Percentiles rank a stretch among this genome's conserved stretches.
Evolutionary conservation across 1,139 yeast species (phyloP).

Genomic region (Suzukiozyma palmioleophila): DNA sequence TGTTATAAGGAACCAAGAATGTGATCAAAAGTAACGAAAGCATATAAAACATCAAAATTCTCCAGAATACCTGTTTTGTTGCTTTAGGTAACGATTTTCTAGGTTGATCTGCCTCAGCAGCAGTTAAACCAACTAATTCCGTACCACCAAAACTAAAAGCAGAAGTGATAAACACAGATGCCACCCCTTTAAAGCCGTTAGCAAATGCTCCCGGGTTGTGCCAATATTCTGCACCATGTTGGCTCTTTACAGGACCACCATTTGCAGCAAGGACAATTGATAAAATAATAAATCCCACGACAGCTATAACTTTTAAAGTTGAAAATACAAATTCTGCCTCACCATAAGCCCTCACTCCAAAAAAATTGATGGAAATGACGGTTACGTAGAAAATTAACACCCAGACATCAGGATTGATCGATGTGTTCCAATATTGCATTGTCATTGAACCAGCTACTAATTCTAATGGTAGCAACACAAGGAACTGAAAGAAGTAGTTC

Average conservation of each 20-base stretch:
- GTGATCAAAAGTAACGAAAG: constrained; percentile 37
- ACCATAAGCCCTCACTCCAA: constrained; percentile 42
- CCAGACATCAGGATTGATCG: constrained; percentile 38
- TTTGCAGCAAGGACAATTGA: constrained; percentile 40
- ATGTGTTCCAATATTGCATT: constrained; percentile 35
- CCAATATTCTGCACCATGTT: constrained; percentile 37
- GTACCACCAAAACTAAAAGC: constrained; percentile 42
- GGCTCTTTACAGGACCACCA: constrained; percentile 33
- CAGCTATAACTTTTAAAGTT: constrained; percentile 34
- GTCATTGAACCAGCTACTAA: constrained; percentile 40
- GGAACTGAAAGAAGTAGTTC: constrained; percentile 40
- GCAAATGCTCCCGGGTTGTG: constrained; percentile 39
- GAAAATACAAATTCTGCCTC: constrained; percentile 42
- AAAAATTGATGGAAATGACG: constrained; percentile 33
- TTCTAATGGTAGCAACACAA: constrained; percentile 30
- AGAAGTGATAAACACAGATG: constrained; percentile 39
- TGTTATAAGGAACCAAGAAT: constrained; percentile 33
- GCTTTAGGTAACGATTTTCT: constrained; percentile 36
- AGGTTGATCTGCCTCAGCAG: constrained; percentile 40
- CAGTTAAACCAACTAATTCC: constrained; percentile 39
- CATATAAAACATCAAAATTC: constrained; percentile 39
- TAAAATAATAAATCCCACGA: constrained; percentile 37
- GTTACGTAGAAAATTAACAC: constrained; percentile 34
- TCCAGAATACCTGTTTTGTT: constrained; percentile 43
- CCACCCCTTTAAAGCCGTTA: constrained; percentile 40